Evolutionary conservation across 1,139 yeast species (phyloP), one percentile per base, ranked within the genome.

Genomic region (Magnusiomyces tetraspermus): DNA sequence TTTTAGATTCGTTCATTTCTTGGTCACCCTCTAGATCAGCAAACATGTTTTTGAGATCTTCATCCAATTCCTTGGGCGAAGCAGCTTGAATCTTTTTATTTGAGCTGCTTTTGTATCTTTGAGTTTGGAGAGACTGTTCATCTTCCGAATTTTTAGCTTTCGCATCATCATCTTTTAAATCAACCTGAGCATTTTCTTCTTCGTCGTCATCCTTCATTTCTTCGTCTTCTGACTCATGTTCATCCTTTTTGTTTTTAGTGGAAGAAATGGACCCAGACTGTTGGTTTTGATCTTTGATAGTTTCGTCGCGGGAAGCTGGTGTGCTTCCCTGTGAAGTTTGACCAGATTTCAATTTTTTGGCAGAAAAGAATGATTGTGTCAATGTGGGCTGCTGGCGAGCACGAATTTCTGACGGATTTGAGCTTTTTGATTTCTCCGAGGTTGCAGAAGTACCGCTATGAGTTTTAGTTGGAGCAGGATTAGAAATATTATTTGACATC

Each of bases 21-120:
- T n/a, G n/a, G n/a, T n/a, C n/a, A n/a, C n/a, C n/a, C n/a, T 36
- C 43, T 10, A 22, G 19, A 42, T 53, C 56, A 15, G 45, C 36
- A 37, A 53, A 53, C 52, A 53, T 51, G 28, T 51, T 51, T 22
- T 47, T 28, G 22, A 53, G 47, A 8, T 50, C 56, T 17, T 49
- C 45, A 38, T 24, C 21, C n/a, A 38, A 17, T 17, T 17, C 43
- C 11, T n/a, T n/a, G n/a, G n/a, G n/a, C n/a, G n/a, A n/a, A n/a
- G n/a, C n/a, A n/a, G n/a, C n/a, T n/a, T n/a, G n/a, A n/a, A n/a
- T n/a, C n/a, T n/a, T n/a, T n/a, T n/a, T n/a, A n/a, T n/a, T n/a
- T n/a, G n/a, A n/a, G n/a, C n/a, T n/a, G n/a, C n/a, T n/a, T n/a
- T n/a, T 38, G 28, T 31, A 31, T 31, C 2, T 13, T 23, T 19